Base-by-base conservation (phyloP, 331 rosid genomes). In the Malus hybrid region DNA sequence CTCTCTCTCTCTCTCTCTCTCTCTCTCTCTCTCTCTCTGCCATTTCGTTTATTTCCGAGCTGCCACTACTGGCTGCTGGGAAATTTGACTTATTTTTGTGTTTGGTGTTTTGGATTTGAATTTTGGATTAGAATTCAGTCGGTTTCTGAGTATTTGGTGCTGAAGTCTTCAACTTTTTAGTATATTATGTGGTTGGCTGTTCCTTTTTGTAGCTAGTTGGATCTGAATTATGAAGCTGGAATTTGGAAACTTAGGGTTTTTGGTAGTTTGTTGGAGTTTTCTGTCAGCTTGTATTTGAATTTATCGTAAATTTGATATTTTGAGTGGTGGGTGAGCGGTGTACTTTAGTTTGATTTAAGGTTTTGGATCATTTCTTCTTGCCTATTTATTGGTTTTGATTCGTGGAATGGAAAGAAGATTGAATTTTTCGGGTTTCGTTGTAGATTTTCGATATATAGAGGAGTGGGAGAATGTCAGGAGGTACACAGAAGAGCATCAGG, bases 401-500 rank as follows among this genome's bases (percentile, higher is more conserved):
- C 4, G 6, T 57, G 42, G 57, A 55, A 33, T 44, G 72, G 24
- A 62, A 80, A 19, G 16, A 44, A 73, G 75, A 29, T 77, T 65
- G 76, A 79, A 61, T 75, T 48, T 59, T 39, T 68, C 70, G 13
- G 56, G 36, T 70, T 80, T 70, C 56, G 39, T 11, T 72, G 86
- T 76, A 82, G 93, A 76, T 69, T 79, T 83, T 87, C 67, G 80
- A 70, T 70, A 55, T 34, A 56, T 76, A 80, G 81, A 86, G 68
- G 89, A 80, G 86, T 60, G 78, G 44, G 73, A 73, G 75, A 76
- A 95, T 95, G 99, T 80, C 99, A 0, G 96, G 97, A 71, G 88
- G 97, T 61, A 79, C 93, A 12, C 99, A 95, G 89, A 95, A 92
- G 4, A 92, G 97, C 83, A 71, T 95, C 66, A 79, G 99, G 73